Base-by-base conservation (phyloP, 2,329 filamentous ascomycete species). In the Venturia nashicola region DNA sequence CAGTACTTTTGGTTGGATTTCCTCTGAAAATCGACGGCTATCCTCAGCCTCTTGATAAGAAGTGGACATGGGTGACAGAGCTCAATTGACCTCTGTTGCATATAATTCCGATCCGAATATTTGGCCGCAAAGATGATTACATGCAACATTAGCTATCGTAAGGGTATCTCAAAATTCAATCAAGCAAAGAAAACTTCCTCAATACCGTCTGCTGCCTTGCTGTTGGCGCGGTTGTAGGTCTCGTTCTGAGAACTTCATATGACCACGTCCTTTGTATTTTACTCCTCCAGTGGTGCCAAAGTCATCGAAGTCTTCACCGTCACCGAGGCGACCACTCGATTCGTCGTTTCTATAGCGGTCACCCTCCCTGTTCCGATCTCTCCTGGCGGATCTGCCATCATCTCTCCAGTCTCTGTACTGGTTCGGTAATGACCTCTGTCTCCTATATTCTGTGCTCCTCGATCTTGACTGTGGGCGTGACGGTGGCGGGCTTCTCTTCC, bases 371-470 rank as follows among this genome's bases (percentile, higher is more conserved):
- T 51, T 43, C 43, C 32, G 12, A 5, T 62, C 43, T 34, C 39
- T 43, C 5, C 61, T 12, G 14, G 14, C 18, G 3, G 12, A 16
- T 27, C 63, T 43, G 39, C 39, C 43, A 40, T 65, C 63, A 16
- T 65, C 64, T 44, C 62, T 48, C 51, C 64, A 60, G n/a, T 48
- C 39, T 64, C 34, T 64, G 65, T 73, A 71, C 59, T 72, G 46
- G 60, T 75, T 74, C 43, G 72, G 71, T 59, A 73, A 71, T 62
- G 72, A 78, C 63, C 76, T 71, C 67, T 74, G 71, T 65, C 74
- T 67, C 64, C 77, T 70, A n/a, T 72, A 67, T 5, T 40, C 62
- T 46, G 36, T 40, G 36, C 63, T 64, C 3, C 57, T 63, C 64
- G 68, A 62, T 65, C 74, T 70, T 57, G 51, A 57, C 18, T 57